A percentile compares a stretch with the other conserved stretches of the same genome.
Evolutionary conservation across 768 basidiomycete species (phyloP).

Genomic region (Calvatia gigantea): DNA sequence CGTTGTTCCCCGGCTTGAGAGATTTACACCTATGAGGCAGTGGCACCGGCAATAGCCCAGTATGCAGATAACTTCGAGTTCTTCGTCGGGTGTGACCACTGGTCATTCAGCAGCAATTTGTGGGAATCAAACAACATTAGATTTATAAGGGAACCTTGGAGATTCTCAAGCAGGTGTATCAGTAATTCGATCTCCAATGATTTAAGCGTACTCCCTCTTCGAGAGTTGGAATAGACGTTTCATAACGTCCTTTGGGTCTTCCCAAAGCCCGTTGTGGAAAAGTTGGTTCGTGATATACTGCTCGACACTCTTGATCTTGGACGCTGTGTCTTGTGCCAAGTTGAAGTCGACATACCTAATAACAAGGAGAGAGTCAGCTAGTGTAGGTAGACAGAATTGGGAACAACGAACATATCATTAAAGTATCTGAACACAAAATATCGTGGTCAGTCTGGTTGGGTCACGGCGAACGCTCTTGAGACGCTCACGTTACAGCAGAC

Average conservation of each 20-base stretch:
- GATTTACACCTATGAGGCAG: too few relatives aligned
- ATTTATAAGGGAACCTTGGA: too few relatives aligned
- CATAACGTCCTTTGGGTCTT: slow-evolving; percentile 38
- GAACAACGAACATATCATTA: slow-evolving; percentile 27
- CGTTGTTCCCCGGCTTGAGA: too few relatives aligned
- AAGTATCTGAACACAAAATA: slow-evolving; percentile 20
- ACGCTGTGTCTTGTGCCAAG: slow-evolving; percentile 41
- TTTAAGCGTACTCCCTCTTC: slow-evolving; percentile 38
- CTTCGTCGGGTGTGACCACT: too few relatives aligned
- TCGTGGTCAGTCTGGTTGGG: neutral
- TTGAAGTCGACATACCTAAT: slow-evolving; percentile 41
- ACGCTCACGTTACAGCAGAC: slow-evolving; percentile 44
- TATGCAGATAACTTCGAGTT: too few relatives aligned
- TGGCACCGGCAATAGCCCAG: too few relatives aligned
- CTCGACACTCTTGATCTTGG: slow-evolving; percentile 41
- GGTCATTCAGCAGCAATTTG: too few relatives aligned
- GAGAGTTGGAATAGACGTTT: slow-evolving; percentile 41
- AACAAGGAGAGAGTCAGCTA: neutral
- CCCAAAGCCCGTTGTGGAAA: slow-evolving; percentile 38
- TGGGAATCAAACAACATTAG: too few relatives aligned
- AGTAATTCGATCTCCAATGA: too few relatives aligned
- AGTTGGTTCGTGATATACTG: slow-evolving; percentile 53
- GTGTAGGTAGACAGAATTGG: neutral
- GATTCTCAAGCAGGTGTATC: too few relatives aligned
- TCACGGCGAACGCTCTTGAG: neutral